Base-by-base conservation (phyloP, 2,329 filamentous ascomycete species). In the Rutstroemia sp. region DNA sequence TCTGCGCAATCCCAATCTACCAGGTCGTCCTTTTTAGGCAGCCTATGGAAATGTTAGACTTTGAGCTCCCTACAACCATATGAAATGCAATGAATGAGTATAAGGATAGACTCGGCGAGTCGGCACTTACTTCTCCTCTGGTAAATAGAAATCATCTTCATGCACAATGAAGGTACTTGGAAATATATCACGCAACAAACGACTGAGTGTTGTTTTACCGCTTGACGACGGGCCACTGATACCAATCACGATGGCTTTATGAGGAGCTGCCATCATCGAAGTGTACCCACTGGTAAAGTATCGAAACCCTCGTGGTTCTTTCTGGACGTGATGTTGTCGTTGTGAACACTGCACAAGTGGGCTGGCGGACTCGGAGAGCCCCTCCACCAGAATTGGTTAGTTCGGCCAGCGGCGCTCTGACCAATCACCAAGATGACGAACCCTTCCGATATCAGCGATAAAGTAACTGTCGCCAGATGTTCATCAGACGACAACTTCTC, bases 121-220 rank as follows among this genome's bases (percentile, higher is more conserved):
- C 54, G 53, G 44, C 6, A 72, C 79, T 67, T 66, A 89, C 80
- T 90, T 79, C 30, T 79, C 73, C 69, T 97, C 92, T 1, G 88
- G 77, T 62, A 83, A 85, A 75, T 96, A 99, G 70, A 97, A 99
- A 72, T 99, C 94, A 74, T 99, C 94, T 70, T 96, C 85, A 71
- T 99, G 94, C 21, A 99, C 79, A 67, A 97, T 88, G 67, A 91
- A 92, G 16, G 84, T 79, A 63, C 79, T 77, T 8, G 85, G 85
- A 66, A 96, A 91, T 62, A 95, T 85, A 68, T 89, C 84, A 58
- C 90, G 85, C 18, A 99, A 78, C 12, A 96, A 79, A 2, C 92
- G 83, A 19, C 91, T 88, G 14, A 99, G 81, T 2, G 94, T 97
- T 2, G 94, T 97, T 76, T 99, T 99, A 59, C 94, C 94, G 65